Conservation (phyloP, 169 alveolate species). For the Hepatocystis sp. region DNA sequence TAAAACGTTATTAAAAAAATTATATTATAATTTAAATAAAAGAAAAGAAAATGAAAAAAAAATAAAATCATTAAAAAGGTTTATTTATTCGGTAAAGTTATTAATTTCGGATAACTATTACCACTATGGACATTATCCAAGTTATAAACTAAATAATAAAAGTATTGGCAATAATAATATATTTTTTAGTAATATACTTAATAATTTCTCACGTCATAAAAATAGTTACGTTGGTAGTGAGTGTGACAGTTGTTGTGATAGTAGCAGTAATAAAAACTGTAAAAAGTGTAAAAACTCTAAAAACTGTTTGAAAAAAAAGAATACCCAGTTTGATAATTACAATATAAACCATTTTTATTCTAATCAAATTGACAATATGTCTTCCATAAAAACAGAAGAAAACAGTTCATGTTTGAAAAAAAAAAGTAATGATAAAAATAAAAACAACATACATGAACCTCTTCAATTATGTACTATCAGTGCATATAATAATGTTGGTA, state of each 20-base stretch:
- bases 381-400: too few relatives aligned
- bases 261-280: background rate
- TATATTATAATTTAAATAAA: conserved; percentile 39
- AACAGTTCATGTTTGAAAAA: too few relatives aligned
- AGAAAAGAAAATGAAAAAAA: conserved; percentile 56
- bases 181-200: background rate
- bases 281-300: background rate
- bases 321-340: too few relatives aligned
- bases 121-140: conserved; percentile 16
- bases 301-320: too few relatives aligned
- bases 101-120: conserved; percentile 40
- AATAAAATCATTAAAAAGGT: conserved; percentile 44
- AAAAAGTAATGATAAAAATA: too few relatives aligned
- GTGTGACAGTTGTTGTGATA: background rate
- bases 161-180: conserved; percentile 1
- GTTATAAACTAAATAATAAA: conserved; percentile 5
- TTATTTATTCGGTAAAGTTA: conserved; percentile 57
- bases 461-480: too few relatives aligned
- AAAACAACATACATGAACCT: too few relatives aligned
- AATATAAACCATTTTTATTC: too few relatives aligned
- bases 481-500: too few relatives aligned
- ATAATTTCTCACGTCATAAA: conserved; percentile 14
- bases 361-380: too few relatives aligned
- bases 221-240: background rate
- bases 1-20: conserved; percentile 13